Base-by-base conservation (phyloP, 371 early-diverging fungal species). In the Mortierella sp. region DNA sequence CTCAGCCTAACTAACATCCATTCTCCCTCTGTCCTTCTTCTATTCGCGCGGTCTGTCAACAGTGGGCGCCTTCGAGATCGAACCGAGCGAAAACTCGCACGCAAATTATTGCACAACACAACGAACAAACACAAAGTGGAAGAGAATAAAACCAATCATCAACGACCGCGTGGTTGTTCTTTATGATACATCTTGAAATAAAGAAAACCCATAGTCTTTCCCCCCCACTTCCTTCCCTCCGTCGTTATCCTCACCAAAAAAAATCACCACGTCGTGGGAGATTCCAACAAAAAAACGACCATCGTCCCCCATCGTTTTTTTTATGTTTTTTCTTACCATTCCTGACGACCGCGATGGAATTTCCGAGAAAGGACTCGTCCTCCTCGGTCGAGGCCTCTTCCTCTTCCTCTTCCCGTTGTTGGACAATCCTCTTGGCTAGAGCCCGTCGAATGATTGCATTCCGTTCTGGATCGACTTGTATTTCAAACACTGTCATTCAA, bases 381-480 rank as follows among this genome's bases (percentile, higher is more conserved):
- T 82, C 83, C 52, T 82, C 83, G 39, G 83, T 82, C 14, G 83
- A 82, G 11, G 83, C 83, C 31, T 82, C 83, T 26, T 82, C 83
- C 47, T 82, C 83, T 11, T 82, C 83, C 2, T 72, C 47, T 52
- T 82, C 83, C 13, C 83, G 83, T 55, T 82, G 83, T 11, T 69
- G 78, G 39, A 78, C 74, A 55, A 82, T 82, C 76, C 78, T 66
- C 66, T 78, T 82, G 50, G 83, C 83, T 52, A 82, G 66, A 19
- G 78, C 83, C 55, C 78, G 78, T 63, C 83, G 83, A 75, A 82
- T 77, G 41, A 75, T 64, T 14, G 78, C 76, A 75, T 78, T 82
- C 72, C 78, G 74, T 45, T 78, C 78, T 63, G 78, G 78, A 66
- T 82, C 78, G 66, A 82, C 52, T 55, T 78, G 78, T 72, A 82